Evolutionary conservation across 1,139 yeast species (phyloP).

Genomic region (Torulaspora globosa): DNA sequence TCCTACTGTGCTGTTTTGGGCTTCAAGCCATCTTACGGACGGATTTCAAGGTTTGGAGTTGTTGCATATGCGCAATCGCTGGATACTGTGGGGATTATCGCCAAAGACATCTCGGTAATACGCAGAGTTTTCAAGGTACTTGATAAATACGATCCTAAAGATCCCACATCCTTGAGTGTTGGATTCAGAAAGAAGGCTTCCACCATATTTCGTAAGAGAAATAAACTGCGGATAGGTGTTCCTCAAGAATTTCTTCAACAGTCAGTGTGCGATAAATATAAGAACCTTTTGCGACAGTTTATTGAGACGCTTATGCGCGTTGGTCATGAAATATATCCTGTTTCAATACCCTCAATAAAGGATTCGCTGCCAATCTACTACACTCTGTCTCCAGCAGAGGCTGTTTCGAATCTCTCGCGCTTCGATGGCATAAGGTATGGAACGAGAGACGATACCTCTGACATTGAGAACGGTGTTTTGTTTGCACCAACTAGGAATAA

Average conservation of each 20-base stretch:
- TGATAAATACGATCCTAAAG: conserved; percentile 62
- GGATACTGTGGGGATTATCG: conserved; percentile 86
- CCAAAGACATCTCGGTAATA: conserved; percentile 46
- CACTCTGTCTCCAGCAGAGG: conserved; percentile 88
- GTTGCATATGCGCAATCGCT: conserved; percentile 89
- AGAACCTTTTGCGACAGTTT: conserved; percentile 45
- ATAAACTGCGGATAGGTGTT: conserved; percentile 56
- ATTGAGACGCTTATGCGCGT: conserved; percentile 42
- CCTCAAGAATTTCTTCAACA: conserved; percentile 60
- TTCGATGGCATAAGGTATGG: conserved; percentile 92
- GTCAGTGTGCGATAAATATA: conserved; percentile 50
- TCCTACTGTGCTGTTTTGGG: conserved; percentile 81
- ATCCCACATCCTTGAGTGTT: conserved; percentile 67
- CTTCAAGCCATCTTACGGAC: conserved; percentile 89
- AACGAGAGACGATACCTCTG: conserved; percentile 39
- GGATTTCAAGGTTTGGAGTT: conserved; percentile 88
- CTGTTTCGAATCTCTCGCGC: conserved; percentile 83
- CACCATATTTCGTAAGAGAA: conserved; percentile 15
- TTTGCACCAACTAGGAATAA: conserved; percentile 57
- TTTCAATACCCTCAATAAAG: conserved; percentile 66
- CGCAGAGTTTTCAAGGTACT: conserved; percentile 51
- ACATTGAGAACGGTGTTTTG: conserved; percentile 39
- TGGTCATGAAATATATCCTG: conserved; percentile 57
- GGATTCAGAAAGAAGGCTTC: conserved; percentile 38
- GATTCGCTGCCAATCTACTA: conserved; percentile 78